Percentiles rank a stretch among this genome's conserved stretches.
phyloP scores from a whole-genome alignment of 225 moss, liverwort and hornwort genomes.

The Ulota crispa region DNA sequence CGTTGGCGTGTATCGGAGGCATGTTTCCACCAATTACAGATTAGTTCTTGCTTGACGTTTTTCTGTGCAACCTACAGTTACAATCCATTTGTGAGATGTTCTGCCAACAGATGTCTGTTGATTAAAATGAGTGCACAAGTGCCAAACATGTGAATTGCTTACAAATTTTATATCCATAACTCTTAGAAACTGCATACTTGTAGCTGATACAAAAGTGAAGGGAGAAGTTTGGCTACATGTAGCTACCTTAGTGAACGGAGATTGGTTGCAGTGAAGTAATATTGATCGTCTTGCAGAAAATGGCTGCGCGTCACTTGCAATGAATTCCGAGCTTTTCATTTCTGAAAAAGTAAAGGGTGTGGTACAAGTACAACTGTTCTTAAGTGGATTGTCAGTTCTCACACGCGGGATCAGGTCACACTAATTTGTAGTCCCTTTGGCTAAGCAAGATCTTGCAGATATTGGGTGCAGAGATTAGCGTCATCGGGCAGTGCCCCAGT shows the following conservation, averaged over 20 bases:
- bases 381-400: not conserved
- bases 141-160: too few relatives aligned
- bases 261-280: not conserved
- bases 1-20: too few relatives aligned
- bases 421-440: not conserved
- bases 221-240: too few relatives aligned
- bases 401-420: not conserved
- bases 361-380: not conserved
- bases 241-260: too few relatives aligned
- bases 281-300: not conserved
- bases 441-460: conserved; percentile 17
- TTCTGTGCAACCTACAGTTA: too few relatives aligned
- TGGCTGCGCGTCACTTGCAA: not conserved
- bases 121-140: not conserved
- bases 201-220: too few relatives aligned
- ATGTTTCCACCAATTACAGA: too few relatives aligned
- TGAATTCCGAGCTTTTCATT: not conserved
- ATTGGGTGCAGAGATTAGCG: not conserved
- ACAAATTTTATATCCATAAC: too few relatives aligned
- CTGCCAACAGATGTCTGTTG: not conserved
- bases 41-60: too few relatives aligned
- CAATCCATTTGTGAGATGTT: not conserved
- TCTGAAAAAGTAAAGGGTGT: not conserved
- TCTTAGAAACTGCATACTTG: too few relatives aligned
- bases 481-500: not conserved